These are phyloP conservation scores for Viola pubescens DNA, from an alignment of 441 rosid genomes.

Conservation along the genomic window DNA sequence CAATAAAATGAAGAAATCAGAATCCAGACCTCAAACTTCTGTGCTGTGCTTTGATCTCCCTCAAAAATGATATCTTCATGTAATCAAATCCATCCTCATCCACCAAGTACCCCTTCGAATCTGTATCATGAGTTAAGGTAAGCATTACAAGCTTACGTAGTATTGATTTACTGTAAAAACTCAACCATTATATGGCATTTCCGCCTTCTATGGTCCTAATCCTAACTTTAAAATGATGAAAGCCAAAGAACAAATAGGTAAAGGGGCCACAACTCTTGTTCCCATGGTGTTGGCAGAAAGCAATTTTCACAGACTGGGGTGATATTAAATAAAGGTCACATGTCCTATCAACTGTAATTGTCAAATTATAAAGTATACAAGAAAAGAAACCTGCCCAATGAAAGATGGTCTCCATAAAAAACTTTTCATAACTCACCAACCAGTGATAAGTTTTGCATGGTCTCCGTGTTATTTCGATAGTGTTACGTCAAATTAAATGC, in stretches of 20 bases:
- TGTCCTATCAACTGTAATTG: too few relatives aligned
- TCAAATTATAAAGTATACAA: too few relatives aligned
- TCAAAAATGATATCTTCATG: slow-evolving; percentile 84
- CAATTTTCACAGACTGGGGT: too few relatives aligned
- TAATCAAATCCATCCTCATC: slow-evolving; percentile 98
- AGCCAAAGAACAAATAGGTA: not conserved
- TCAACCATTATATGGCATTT: slow-evolving; percentile 4
- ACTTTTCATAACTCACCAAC: too few relatives aligned
- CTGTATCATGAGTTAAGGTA: slow-evolving; percentile 35
- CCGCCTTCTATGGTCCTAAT: not conserved
- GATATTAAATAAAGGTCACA: too few relatives aligned
- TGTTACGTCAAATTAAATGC: too few relatives aligned
- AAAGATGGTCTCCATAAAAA: too few relatives aligned
- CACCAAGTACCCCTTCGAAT: slow-evolving; percentile 92
- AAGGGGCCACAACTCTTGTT: not conserved
- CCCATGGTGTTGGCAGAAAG: too few relatives aligned
- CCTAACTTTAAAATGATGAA: not conserved
- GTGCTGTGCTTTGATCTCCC: slow-evolving; percentile 94
- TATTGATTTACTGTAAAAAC: not conserved
- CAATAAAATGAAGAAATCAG: not conserved
- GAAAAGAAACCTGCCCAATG: too few relatives aligned
- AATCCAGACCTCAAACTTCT: slow-evolving; percentile 77
- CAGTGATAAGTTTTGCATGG: too few relatives aligned
- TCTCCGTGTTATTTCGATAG: too few relatives aligned
- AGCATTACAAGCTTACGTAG: slow-evolving; percentile 1